These are phyloP conservation scores for Xylaria sp. DNA, from an alignment of 2,329 filamentous ascomycete genomes.

Conservation along the genomic window DNA sequence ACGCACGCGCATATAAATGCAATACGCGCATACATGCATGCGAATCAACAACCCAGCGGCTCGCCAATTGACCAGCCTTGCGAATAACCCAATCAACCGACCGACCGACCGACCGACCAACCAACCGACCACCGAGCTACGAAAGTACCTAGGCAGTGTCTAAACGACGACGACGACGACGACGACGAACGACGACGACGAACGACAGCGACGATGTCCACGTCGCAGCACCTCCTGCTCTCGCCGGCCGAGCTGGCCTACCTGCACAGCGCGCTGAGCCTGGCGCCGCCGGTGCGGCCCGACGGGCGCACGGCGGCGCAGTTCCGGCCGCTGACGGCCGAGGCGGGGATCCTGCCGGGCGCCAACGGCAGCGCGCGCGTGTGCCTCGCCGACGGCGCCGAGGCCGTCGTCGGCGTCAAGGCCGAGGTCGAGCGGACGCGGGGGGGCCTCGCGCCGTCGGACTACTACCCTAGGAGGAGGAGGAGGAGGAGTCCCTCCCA, in stretches of 20 bases:
- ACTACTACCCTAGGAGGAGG: slow-evolving; percentile 26
- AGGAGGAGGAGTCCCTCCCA: slow-evolving; percentile 28
- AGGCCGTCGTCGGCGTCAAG: slow-evolving; percentile 94
- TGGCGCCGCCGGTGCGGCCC: slow-evolving; percentile 82
- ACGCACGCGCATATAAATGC: too few relatives aligned
- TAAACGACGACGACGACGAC: too few relatives aligned
- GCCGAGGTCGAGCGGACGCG: slow-evolving; percentile 83
- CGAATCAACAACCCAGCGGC: too few relatives aligned
- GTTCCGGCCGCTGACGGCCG: slow-evolving; percentile 88
- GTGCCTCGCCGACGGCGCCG: slow-evolving; percentile 92
- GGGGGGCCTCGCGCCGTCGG: slow-evolving; percentile 32
- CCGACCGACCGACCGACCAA: not conserved
- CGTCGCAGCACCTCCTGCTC: slow-evolving; percentile 71
- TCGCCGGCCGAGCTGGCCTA: slow-evolving; percentile 97
- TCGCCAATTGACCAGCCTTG: too few relatives aligned
- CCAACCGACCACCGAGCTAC: not conserved
- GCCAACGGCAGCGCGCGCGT: slow-evolving; percentile 92
- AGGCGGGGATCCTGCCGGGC: slow-evolving; percentile 85
- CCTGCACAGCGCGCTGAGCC: slow-evolving; percentile 82
- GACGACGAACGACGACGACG: too few relatives aligned
- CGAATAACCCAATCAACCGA: not conserved
- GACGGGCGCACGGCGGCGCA: slow-evolving; percentile 82
- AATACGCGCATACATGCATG: not conserved
- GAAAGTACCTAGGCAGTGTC: not conserved
- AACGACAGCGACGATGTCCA: slow-evolving; percentile 42